These are phyloP conservation scores for Chloropicon primus DNA, from an alignment of 139 green algal species.

Conservation along the genomic window DNA sequence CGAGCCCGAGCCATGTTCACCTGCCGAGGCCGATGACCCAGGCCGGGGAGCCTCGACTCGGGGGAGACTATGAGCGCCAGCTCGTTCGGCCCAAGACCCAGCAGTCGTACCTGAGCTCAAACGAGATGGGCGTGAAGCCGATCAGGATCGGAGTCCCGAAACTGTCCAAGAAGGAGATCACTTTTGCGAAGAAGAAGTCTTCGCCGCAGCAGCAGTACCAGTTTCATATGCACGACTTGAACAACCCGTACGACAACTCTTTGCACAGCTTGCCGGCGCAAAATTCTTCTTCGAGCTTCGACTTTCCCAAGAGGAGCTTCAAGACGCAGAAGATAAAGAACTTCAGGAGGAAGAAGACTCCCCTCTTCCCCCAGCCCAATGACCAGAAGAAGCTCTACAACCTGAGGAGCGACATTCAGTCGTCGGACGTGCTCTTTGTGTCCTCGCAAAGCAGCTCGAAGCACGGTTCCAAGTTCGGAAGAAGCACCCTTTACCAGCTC, in stretches of 20 bases:
- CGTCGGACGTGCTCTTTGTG: background rate
- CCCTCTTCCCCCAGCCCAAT: background rate
- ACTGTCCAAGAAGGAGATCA: background rate
- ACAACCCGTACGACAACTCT: background rate
- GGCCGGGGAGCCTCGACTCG: background rate
- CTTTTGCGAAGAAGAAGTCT: background rate
- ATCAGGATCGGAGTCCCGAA: background rate
- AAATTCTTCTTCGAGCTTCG: background rate
- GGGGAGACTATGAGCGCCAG: background rate
- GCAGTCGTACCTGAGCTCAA: background rate
- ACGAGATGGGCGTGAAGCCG: background rate
- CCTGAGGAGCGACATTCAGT: background rate
- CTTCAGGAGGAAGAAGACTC: background rate
- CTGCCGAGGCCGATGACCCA: background rate
- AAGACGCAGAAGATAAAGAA: background rate
- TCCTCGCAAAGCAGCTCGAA: background rate
- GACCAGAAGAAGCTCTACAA: background rate
- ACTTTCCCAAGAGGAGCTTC: background rate
- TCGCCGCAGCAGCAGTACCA: background rate
- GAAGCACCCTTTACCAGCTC: background rate
- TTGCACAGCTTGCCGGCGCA: background rate
- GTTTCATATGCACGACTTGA: background rate
- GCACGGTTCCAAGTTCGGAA: background rate
- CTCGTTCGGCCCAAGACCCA: background rate
- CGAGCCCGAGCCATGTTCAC: background rate